Evolutionary conservation across 352 stramenopile genomes (phyloP).

Genomic region (Globisporangium apiculatum): DNA sequence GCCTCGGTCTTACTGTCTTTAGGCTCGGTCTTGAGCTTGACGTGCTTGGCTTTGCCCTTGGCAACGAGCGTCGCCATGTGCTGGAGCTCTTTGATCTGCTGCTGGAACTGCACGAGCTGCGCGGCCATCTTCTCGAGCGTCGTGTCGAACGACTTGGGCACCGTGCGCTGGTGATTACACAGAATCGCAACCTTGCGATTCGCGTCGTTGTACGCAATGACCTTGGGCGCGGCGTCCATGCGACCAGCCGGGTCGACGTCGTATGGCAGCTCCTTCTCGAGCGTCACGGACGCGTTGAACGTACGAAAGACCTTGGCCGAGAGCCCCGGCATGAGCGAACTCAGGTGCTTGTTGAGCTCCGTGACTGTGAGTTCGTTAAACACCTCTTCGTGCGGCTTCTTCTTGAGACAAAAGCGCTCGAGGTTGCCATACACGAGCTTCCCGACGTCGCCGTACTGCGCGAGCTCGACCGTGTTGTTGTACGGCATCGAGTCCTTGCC

Average conservation of each 20-base stretch:
- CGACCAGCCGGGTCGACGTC: slow-evolving; percentile 52
- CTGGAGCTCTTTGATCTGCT: slow-evolving; percentile 94
- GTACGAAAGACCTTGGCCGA: slow-evolving; percentile 99
- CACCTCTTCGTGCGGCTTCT: slow-evolving; percentile 96
- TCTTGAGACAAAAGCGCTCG: slow-evolving; percentile 93
- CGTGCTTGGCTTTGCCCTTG: slow-evolving; percentile 82
- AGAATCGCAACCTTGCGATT: slow-evolving; percentile 99
- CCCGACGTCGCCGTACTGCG: slow-evolving; percentile 85
- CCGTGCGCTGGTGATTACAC: slow-evolving; percentile 99
- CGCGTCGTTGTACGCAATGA: slow-evolving; percentile 99
- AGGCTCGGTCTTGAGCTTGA: slow-evolving; percentile 73
- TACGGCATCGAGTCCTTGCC: slow-evolving; percentile 99
- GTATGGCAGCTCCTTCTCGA: slow-evolving; percentile 94
- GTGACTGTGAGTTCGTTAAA: slow-evolving; percentile 95
- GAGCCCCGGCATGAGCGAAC: slow-evolving; percentile 97
- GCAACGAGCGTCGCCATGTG: slow-evolving; percentile 86
- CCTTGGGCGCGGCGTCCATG: slow-evolving; percentile 78
- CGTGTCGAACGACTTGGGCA: slow-evolving; percentile 95
- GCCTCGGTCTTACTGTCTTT: slow-evolving; percentile 42
- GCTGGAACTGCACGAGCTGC: slow-evolving; percentile 90
- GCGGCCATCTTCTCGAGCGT: slow-evolving; percentile 93
- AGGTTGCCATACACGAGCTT: slow-evolving; percentile 95
- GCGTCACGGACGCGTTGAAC: slow-evolving; percentile 99
- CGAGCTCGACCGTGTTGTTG: slow-evolving; percentile 98
- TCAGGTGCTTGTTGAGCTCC: slow-evolving; percentile 98